These are phyloP conservation scores for Salix udensis DNA, from an alignment of 345 rosid genomes.

Conservation along the genomic window DNA sequence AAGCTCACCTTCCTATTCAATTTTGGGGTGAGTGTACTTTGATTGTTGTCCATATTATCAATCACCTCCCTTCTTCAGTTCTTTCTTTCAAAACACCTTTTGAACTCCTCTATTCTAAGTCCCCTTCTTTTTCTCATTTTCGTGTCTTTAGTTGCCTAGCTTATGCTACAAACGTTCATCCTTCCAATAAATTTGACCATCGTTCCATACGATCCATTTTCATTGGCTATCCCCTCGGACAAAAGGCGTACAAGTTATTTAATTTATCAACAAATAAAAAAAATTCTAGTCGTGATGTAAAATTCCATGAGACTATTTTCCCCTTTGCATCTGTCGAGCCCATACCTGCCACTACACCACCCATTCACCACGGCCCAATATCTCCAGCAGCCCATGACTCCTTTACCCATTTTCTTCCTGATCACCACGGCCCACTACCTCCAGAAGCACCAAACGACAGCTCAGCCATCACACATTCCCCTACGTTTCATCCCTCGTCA, in stretches of 20 bases:
- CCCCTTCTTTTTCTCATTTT: too few relatives aligned
- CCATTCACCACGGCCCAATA: too few relatives aligned
- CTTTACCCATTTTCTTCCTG: too few relatives aligned
- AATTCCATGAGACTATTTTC: neutral
- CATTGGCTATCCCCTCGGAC: neutral
- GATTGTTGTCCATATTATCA: neutral
- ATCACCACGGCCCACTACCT: accelerated
- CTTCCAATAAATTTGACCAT: neutral
- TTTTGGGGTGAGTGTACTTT: neutral
- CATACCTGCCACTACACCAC: accelerated
- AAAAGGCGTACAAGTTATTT: neutral
- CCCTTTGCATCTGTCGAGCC: neutral
- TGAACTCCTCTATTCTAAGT: too few relatives aligned
- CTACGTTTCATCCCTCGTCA: too few relatives aligned
- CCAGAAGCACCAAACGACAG: too few relatives aligned
- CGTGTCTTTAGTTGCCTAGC: too few relatives aligned
- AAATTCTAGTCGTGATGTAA: neutral
- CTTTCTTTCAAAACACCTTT: too few relatives aligned
- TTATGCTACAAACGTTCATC: neutral
- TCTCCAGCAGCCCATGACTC: too few relatives aligned
- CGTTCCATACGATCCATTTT: neutral
- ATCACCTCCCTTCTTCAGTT: accelerated
- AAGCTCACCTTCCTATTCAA: neutral
- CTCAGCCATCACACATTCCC: too few relatives aligned
- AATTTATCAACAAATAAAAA: neutral